Base-by-base conservation (phyloP, 495 filamentous ascomycete species). In the Hapsidospora chrysogenum region DNA sequence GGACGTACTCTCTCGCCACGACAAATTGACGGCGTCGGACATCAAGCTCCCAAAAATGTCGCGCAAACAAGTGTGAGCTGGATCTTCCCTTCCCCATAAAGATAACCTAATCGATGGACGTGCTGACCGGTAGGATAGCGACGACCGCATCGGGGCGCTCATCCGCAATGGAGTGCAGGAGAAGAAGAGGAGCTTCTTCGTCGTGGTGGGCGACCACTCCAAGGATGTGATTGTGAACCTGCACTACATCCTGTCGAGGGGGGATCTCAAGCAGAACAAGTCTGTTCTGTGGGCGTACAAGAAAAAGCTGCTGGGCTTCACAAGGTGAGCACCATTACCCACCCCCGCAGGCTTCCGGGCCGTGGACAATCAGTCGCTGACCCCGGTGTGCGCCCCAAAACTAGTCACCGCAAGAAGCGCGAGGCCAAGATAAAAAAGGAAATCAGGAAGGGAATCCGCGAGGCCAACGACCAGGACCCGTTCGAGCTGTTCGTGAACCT, bases 221-320 rank as follows among this genome's bases (percentile, higher is more conserved):
- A 99, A 99, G 57, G 92, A 96, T 70, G 85, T 87, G 41, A 96
- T 96, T 50, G 80, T 95, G 31, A 74, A 95, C 51, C 66, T 99
- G 23, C 85, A 96, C 57, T 84, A 86, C 47, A 92, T 99, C 46
- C 77, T 94, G 61, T 83, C 85, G 31, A 78, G 71, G 44, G 74
- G 78, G 47, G 83, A 94, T 50, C 68, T 94, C 41, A 92, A 89
- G 58, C 76, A 89, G 52, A 96, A 95, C 61, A 96, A 95, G 56
- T 86, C 79, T 9, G 85, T 99, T 3, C 64, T 99, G 11, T 99
- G 92, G 92, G 86, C 92, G n/a, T 99, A 99, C 61, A 95, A 96
- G 60, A 92, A 93, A 53, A 86, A 96, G 52, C 69, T 99, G 1
- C 63, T 99, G 20, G 85, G 85, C 19, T 97, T 97, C 55, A 89